Percentiles rank a stretch among this genome's conserved stretches.
Conservation (phyloP, 441 rosid genomes). For the Theobroma grandiflorum region DNA sequence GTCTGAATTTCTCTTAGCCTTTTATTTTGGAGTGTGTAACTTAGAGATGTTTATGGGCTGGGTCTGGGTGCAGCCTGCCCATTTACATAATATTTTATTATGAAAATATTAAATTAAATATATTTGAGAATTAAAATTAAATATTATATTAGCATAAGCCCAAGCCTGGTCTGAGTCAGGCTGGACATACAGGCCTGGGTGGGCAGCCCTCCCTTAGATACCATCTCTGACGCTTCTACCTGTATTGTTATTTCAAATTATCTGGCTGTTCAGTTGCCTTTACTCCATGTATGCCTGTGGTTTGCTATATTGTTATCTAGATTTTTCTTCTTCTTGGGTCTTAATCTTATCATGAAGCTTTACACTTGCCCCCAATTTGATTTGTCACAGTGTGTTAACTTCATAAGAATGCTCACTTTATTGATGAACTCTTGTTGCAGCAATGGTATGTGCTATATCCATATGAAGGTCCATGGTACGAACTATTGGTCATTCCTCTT, state of each 20-base stretch:
- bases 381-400: slow-evolving; percentile 19
- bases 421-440: slow-evolving; percentile 53
- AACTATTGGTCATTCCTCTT: slow-evolving; percentile 88
- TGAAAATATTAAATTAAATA: background rate
- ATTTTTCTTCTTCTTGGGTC: slow-evolving; percentile 1
- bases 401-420: slow-evolving; percentile 16
- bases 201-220: background rate
- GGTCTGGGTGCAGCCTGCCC: background rate
- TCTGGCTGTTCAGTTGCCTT: slow-evolving; percentile 2
- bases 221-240: background rate
- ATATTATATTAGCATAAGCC: background rate
- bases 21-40: background rate
- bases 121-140: background rate
- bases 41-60: background rate
- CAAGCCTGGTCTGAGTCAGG: background rate
- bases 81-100: background rate
- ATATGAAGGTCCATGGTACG: slow-evolving; percentile 96
- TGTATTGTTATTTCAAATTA: slow-evolving; percentile 5
- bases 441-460: slow-evolving; percentile 99
- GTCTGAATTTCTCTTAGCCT: background rate
- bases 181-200: background rate
- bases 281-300: background rate
- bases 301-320: slow-evolving; percentile 17
- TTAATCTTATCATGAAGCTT: background rate
- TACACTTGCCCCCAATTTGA: background rate